Evolutionary conservation across 2,329 filamentous ascomycete genomes (phyloP), one percentile per base, ranked within the genome.

Genomic region (Aspergillus japonicus): DNA sequence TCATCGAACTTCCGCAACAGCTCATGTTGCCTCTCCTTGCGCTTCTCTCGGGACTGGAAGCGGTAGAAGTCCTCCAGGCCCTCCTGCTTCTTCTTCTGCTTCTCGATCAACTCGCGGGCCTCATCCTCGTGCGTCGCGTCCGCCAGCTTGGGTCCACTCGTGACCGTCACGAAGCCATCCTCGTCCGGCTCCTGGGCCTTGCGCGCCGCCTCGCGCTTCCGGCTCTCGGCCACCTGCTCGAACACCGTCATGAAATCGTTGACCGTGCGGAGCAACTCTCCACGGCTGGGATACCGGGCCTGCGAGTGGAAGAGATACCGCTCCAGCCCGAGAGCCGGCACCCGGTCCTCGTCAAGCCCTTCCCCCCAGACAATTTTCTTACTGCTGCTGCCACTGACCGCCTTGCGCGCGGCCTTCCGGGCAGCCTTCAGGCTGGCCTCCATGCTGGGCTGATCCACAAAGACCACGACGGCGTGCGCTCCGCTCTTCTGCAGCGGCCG

Each of bases 161-260:
- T 90, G 24, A 99, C 95, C 3, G 93, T 98, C 52, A 98, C 85
- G 73, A 99, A 99, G 2, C 95, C 95, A 75, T 99, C 95, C 71
- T 92, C 93, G 74, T 99, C 95, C 0, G 94, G 92, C 69, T 92
- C 88, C 66, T 89, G 89, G 62, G 91, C 87, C 62, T 89, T 80
- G 57, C 84, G 72, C 78, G 89, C 71, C 81, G 83, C 78, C 80
- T 87, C 65, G 71, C 83, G 67, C 81, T 88, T 76, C 81, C 88
- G 77, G 75, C 86, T 81, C 84, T 90, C 78, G 81, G 91, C 78
- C 71, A 85, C 78, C 82, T 89, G 75, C 26, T 77, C 74, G 79
- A 92, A 98, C n/a, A 87, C 82, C 23, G 85, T 84, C 83, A 98
- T 96, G 80, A 92, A 98, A 39, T 88, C 86, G 71, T 97, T 92